These are phyloP conservation scores for Perkinsus marinus DNA, from an alignment of 169 alveolate species.

Conservation along the genomic window DNA sequence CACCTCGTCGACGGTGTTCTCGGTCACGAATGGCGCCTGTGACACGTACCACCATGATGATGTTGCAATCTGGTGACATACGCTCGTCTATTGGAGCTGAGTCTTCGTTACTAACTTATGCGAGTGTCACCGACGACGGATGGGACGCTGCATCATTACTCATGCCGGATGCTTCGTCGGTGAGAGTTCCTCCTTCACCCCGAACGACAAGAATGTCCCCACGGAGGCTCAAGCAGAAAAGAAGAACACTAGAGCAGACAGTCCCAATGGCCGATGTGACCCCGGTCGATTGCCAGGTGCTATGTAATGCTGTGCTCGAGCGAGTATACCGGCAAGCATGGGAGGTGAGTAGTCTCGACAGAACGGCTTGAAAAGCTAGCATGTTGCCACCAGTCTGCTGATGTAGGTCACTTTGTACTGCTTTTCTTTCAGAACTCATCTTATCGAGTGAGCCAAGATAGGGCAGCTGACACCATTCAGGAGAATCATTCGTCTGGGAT, in stretches of 20 bases:
- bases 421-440: too few relatives aligned
- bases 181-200: background rate
- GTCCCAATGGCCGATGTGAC: background rate
- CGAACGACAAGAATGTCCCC: background rate
- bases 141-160: background rate
- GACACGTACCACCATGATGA: background rate
- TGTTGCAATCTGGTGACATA: background rate
- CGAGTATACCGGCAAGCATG: background rate
- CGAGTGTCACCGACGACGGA: background rate
- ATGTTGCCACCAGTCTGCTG: too few relatives aligned
- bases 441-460: too few relatives aligned
- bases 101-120: background rate
- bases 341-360: background rate
- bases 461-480: too few relatives aligned
- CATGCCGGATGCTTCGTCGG: background rate
- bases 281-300: background rate
- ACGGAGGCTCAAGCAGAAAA: background rate
- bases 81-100: background rate
- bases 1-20: background rate
- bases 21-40: background rate
- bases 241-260: background rate
- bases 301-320: background rate
- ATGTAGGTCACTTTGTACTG: too few relatives aligned
- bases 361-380: too few relatives aligned
- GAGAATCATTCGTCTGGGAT: too few relatives aligned